Conservation (phyloP, 495 filamentous ascomycete genomes). For the Penicillium atrosanguineum region DNA sequence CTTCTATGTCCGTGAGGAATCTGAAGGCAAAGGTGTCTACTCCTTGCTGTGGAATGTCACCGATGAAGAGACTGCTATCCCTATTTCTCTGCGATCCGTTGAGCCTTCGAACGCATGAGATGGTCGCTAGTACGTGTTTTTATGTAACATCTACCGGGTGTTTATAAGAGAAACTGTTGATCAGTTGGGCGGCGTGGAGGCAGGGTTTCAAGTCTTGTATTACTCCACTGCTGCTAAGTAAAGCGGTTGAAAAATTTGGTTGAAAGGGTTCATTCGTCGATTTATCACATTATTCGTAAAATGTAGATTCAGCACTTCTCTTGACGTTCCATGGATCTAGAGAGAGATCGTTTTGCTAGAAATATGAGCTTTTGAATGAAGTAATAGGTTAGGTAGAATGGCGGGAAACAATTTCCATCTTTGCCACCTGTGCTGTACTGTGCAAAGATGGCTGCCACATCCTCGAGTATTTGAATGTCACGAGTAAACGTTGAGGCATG, state of each 20-base stretch:
- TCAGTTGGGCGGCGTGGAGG: too few relatives aligned
- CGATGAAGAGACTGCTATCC: conserved; percentile 6
- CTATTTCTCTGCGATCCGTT: conserved; percentile 6
- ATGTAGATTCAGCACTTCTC: background rate
- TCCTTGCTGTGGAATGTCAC: conserved; percentile 4
- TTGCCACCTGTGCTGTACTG: background rate
- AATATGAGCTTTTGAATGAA: conserved; percentile 17
- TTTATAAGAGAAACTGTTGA: too few relatives aligned
- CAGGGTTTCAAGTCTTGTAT: too few relatives aligned
- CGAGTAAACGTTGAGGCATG: conserved; percentile 9
- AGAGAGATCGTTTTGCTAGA: conserved; percentile 7
- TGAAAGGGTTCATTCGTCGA: too few relatives aligned
- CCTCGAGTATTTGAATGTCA: conserved; percentile 20
- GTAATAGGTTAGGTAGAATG: conserved; percentile 17
- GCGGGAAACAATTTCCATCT: conserved; percentile 15
- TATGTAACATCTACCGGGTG: too few relatives aligned
- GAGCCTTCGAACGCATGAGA: background rate
- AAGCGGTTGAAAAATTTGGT: too few relatives aligned
- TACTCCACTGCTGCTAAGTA: too few relatives aligned
- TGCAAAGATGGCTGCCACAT: conserved; percentile 8
- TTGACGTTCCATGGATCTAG: background rate
- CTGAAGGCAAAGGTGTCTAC: conserved; percentile 4
- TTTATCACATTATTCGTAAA: too few relatives aligned
- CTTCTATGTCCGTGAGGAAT: background rate
- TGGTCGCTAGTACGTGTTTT: too few relatives aligned